Percentiles rank a stretch among this genome's conserved stretches.
These are phyloP conservation scores for Rhipidocladum racemiflorum DNA, from an alignment of 176 grass and related monocot species.

Conservation along the genomic window DNA sequence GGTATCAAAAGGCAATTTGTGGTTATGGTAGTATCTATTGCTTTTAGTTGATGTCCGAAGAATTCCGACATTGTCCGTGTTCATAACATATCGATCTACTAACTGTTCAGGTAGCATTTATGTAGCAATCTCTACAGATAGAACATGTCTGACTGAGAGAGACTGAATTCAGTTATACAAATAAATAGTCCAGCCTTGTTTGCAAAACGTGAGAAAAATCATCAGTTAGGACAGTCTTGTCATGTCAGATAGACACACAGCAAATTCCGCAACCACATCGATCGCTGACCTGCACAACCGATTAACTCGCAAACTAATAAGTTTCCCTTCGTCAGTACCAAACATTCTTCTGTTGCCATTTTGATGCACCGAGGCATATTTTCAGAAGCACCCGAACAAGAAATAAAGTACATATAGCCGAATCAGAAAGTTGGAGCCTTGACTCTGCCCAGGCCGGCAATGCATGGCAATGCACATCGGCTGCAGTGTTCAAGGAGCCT, in stretches of 20 bases:
- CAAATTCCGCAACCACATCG: background rate
- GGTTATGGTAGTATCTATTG: background rate
- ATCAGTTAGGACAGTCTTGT: background rate
- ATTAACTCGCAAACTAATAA: slow-evolving; percentile 15
- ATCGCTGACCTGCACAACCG: background rate
- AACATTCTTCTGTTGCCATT: background rate
- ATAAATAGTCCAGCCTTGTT: background rate
- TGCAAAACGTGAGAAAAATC: background rate
- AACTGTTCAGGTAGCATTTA: background rate
- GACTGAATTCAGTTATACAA: slow-evolving; percentile 16
- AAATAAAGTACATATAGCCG: background rate
- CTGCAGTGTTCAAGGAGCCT: slow-evolving; percentile 10
- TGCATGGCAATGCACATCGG: background rate
- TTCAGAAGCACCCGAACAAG: background rate
- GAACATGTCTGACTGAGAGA: slow-evolving; percentile 17
- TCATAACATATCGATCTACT: background rate
- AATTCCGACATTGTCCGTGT: slow-evolving; percentile 10
- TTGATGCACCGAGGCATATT: background rate
- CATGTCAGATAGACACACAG: background rate
- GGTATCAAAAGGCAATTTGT: background rate
- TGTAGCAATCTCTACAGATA: background rate
- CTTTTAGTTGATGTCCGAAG: background rate
- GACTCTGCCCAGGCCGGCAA: slow-evolving; percentile 5
- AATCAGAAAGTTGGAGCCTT: background rate
- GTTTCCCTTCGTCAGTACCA: background rate